Evolutionary conservation across 2,329 filamentous ascomycete genomes (phyloP).

Genomic region (Waltergamsia citrina): DNA sequence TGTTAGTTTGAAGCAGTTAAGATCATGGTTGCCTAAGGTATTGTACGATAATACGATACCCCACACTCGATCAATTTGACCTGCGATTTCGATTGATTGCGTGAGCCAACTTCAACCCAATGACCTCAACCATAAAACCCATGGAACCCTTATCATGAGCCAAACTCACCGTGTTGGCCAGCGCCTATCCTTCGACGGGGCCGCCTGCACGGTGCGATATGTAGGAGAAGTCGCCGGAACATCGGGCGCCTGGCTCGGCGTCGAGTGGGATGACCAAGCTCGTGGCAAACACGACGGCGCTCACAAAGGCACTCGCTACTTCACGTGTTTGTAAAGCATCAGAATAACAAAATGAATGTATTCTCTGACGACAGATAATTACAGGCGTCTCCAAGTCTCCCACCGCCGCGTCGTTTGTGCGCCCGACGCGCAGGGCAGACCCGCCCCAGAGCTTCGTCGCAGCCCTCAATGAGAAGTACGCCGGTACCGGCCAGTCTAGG

Average conservation of each 20-base stretch:
- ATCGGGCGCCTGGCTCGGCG: slow-evolving; percentile 75
- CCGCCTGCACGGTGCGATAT: slow-evolving; percentile 78
- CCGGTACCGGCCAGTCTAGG: slow-evolving; percentile 7
- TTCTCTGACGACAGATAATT: not conserved
- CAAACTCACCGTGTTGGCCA: slow-evolving; percentile 48
- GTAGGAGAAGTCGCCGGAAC: slow-evolving; percentile 69
- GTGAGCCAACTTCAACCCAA: too few species aligned
- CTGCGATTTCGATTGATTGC: too few species aligned
- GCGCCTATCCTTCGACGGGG: slow-evolving; percentile 69
- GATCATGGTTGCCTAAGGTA: too few species aligned
- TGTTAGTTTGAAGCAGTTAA: too few species aligned
- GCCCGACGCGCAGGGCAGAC: slow-evolving; percentile 65
- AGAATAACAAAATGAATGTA: too few species aligned
- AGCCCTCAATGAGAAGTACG: slow-evolving; percentile 72
- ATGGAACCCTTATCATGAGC: too few species aligned
- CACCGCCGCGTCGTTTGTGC: slow-evolving; percentile 79
- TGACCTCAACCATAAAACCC: too few species aligned
- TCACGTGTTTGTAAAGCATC: slow-evolving; percentile 52
- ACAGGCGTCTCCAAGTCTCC: slow-evolving; percentile 51
- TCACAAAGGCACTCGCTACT: slow-evolving; percentile 71
- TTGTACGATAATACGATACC: too few species aligned
- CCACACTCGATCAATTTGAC: too few species aligned
- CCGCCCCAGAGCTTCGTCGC: slow-evolving; percentile 63
- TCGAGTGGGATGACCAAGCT: slow-evolving; percentile 88
- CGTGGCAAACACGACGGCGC: slow-evolving; percentile 88